Evolutionary conservation across 73 alveolate genomes (phyloP).

Genomic region (Halteria grandinella): DNA sequence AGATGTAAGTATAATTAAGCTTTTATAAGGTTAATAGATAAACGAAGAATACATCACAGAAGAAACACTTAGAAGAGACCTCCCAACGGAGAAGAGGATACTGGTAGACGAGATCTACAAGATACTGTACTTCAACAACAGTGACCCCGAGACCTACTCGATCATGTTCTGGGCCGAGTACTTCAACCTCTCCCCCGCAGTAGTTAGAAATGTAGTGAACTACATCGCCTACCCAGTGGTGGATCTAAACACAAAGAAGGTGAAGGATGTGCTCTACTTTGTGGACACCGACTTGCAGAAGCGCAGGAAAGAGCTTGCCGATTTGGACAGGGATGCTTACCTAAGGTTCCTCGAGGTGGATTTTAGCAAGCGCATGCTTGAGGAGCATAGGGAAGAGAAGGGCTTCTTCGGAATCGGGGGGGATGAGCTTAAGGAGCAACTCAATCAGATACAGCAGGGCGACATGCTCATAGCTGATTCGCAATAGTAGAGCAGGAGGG

Average conservation of each 20-base stretch:
- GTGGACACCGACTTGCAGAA: slow-evolving; percentile 53
- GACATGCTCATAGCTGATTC: neutral
- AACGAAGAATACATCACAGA: slow-evolving; percentile 52
- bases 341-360: slow-evolving; percentile 53
- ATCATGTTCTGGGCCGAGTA: slow-evolving; percentile 78
- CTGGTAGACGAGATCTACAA: slow-evolving; percentile 79
- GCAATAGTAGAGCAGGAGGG: neutral
- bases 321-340: slow-evolving; percentile 47
- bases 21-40: slow-evolving; percentile 14
- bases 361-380: slow-evolving; percentile 28
- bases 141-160: slow-evolving; percentile 83
- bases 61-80: slow-evolving; percentile 43
- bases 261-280: slow-evolving; percentile 40
- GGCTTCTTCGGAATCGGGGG: slow-evolving; percentile 12
- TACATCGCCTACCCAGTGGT: slow-evolving; percentile 79
- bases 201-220: slow-evolving; percentile 80
- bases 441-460: too few species aligned
- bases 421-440: neutral
- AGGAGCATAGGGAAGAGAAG: slow-evolving; percentile 44
- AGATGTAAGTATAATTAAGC: slow-evolving; percentile 35
- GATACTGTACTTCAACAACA: slow-evolving; percentile 72
- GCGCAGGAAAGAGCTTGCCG: neutral
- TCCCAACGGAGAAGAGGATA: slow-evolving; percentile 72
- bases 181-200: slow-evolving; percentile 75
- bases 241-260: slow-evolving; percentile 62